These are phyloP conservation scores for Hevea brasiliensis DNA, from an alignment of 345 rosid species.

Conservation along the genomic window DNA sequence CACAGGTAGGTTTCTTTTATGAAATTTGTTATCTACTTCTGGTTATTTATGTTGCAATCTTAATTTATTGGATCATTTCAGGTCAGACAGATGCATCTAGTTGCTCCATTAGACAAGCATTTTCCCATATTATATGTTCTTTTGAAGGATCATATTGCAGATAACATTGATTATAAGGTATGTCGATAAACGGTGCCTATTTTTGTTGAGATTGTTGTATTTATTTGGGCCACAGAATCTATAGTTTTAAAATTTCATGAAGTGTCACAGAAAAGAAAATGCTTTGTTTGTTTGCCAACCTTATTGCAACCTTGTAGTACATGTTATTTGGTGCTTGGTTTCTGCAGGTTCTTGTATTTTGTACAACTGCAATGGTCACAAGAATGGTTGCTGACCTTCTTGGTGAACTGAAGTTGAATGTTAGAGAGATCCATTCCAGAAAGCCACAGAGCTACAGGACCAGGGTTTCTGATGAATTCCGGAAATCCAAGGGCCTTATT, in stretches of 20 bases:
- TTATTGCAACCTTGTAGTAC: background rate
- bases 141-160: slow-evolving; percentile 74
- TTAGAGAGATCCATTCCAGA: slow-evolving; percentile 94
- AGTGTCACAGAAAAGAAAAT: background rate
- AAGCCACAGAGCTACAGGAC: slow-evolving; percentile 95
- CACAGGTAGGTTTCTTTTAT: slow-evolving; percentile 53
- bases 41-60: background rate
- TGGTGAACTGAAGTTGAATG: slow-evolving; percentile 71
- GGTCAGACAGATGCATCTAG: slow-evolving; percentile 78
- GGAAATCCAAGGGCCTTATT: slow-evolving; percentile 83
- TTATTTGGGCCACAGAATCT: background rate
- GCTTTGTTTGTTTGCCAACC: background rate
- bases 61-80: slow-evolving; percentile 38
- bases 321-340: slow-evolving; percentile 14
- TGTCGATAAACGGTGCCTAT: background rate
- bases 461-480: slow-evolving; percentile 87
- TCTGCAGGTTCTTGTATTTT: slow-evolving; percentile 85
- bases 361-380: slow-evolving; percentile 98
- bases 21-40: slow-evolving; percentile 1
- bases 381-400: slow-evolving; percentile 74
- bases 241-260: background rate
- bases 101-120: slow-evolving; percentile 77
- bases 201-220: background rate
- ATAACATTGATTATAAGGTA: slow-evolving; percentile 82
- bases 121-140: slow-evolving; percentile 67